Percentiles rank a stretch among this genome's conserved stretches.
These are phyloP conservation scores for Solanum chacoense DNA, from an alignment of 305 asterid species.

Conservation along the genomic window DNA sequence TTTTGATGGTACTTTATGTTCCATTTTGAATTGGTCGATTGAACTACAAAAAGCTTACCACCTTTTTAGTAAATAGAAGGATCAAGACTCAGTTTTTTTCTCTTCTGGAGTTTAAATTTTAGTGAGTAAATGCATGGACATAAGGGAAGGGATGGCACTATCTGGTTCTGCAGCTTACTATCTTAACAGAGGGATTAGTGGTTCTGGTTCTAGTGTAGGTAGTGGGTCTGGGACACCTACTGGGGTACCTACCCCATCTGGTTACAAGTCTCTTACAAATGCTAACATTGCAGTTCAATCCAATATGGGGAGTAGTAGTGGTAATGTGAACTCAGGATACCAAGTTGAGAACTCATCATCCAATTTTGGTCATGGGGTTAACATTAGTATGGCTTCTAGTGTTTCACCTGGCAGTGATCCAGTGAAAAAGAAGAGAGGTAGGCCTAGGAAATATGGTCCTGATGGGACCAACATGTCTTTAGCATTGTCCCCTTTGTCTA, in stretches of 20 bases:
- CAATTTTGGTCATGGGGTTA: slow-evolving; percentile 20
- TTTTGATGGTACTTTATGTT: not conserved
- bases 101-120: not conserved
- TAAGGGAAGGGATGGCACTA: slow-evolving; percentile 37
- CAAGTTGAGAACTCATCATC: slow-evolving; percentile 26
- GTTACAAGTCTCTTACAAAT: slow-evolving; percentile 19
- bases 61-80: not conserved
- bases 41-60: not conserved
- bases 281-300: slow-evolving; percentile 26
- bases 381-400: slow-evolving; percentile 5
- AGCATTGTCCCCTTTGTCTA: slow-evolving; percentile 45
- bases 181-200: slow-evolving; percentile 23
- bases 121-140: slow-evolving; percentile 43
- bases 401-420: slow-evolving; percentile 22
- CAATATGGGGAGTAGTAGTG: slow-evolving; percentile 25
- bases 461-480: slow-evolving; percentile 34
- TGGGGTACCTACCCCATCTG: slow-evolving; percentile 15
- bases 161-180: slow-evolving; percentile 31
- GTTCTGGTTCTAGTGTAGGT: slow-evolving; percentile 14
- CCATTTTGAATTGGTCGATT: not conserved
- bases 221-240: slow-evolving; percentile 15
- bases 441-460: slow-evolving; percentile 55
- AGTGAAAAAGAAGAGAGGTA: slow-evolving; percentile 46
- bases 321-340: slow-evolving; percentile 15
- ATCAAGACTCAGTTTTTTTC: not conserved